Evolutionary conservation across 306 rosid genomes (phyloP).

Genomic region (Cicer chorassanicum): DNA sequence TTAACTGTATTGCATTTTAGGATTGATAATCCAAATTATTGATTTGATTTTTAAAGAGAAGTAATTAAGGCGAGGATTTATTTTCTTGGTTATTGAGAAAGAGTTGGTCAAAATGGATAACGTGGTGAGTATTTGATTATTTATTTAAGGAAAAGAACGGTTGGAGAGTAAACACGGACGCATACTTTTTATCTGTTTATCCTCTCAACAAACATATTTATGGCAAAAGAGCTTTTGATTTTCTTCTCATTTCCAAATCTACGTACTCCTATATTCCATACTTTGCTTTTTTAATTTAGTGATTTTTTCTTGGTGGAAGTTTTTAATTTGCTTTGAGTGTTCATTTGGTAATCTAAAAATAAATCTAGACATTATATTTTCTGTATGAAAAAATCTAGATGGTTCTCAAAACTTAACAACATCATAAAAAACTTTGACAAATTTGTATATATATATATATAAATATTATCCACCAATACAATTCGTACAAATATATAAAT

Average conservation of each 20-base stretch:
- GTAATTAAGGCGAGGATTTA: neutral
- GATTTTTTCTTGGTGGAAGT: no score
- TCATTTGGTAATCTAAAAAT: no score
- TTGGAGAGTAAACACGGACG: conserved; percentile 35
- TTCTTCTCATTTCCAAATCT: neutral
- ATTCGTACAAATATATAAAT: no score
- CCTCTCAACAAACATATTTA: conserved; percentile 14
- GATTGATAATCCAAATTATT: no score
- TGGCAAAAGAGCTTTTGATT: conserved; percentile 6
- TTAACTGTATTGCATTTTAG: no score
- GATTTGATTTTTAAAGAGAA: neutral
- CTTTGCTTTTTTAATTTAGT: neutral
- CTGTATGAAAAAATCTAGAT: no score
- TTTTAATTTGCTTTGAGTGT: no score
- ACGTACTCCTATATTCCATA: neutral
- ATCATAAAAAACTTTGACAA: no score
- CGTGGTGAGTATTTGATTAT: conserved; percentile 29
- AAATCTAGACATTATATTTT: no score
- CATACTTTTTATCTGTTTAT: conserved; percentile 45
- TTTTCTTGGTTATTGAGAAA: neutral
- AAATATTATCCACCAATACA: no score
- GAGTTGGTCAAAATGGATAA: conserved; percentile 26
- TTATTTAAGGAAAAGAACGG: conserved; percentile 44
- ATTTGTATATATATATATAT: no score
- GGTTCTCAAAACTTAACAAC: no score